These are phyloP conservation scores for Ustilago nuda DNA, from an alignment of 1,284 basidiomycete genomes.

Conservation along the genomic window DNA sequence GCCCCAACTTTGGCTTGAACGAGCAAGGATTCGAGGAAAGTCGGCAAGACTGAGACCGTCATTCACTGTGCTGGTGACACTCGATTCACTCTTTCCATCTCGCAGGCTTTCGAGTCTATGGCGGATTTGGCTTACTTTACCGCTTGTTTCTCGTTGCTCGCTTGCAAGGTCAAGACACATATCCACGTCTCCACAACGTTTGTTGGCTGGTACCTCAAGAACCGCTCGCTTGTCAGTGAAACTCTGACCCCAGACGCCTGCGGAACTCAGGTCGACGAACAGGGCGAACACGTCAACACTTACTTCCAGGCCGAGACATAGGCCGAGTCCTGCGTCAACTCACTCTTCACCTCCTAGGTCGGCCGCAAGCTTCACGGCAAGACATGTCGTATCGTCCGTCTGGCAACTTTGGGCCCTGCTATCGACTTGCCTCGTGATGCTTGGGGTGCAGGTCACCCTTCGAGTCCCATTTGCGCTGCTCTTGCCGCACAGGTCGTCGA, in stretches of 20 bases:
- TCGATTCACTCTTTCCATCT: constrained; percentile 43
- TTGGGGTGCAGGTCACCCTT: constrained; percentile 52
- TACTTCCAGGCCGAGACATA: constrained; percentile 56
- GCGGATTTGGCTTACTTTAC: constrained; percentile 50
- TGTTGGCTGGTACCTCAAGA: constrained; percentile 48
- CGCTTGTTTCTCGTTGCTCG: constrained; percentile 47
- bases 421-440: constrained; percentile 46
- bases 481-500: constrained; percentile 33
- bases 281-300: constrained; percentile 48
- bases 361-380: constrained; percentile 50
- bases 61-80: constrained; percentile 54
- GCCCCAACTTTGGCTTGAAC: constrained; percentile 45
- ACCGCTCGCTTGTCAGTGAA: constrained; percentile 49
- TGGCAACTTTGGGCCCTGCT: constrained; percentile 47
- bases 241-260: constrained; percentile 35
- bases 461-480: constrained; percentile 50
- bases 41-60: constrained; percentile 51
- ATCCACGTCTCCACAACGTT: constrained; percentile 55
- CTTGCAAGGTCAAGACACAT: constrained; percentile 53
- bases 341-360: constrained; percentile 46
- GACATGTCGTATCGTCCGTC: constrained; percentile 44
- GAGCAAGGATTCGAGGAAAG: constrained; percentile 37
- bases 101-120: constrained; percentile 43
- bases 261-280: constrained; percentile 37
- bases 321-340: constrained; percentile 48